A percentile compares a stretch with the other conserved stretches of the same genome.
These are phyloP conservation scores for Aureobasidium namibiae DNA, from an alignment of 2,329 filamentous ascomycete species.

Conservation along the genomic window DNA sequence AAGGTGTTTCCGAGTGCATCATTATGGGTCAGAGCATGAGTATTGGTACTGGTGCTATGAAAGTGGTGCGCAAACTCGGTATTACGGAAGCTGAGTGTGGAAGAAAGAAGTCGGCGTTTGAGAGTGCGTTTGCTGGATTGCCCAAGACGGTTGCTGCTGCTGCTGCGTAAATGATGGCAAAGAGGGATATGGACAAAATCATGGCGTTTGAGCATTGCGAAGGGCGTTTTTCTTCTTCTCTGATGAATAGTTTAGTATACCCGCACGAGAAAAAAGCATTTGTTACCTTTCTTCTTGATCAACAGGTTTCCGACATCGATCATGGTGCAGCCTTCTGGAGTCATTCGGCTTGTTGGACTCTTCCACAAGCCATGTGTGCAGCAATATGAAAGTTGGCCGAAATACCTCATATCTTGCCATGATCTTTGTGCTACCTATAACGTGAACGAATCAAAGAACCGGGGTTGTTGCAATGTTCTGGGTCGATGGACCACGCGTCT, in stretches of 20 bases:
- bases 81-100: constrained; percentile 48
- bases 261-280: background rate
- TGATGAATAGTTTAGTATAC: background rate
- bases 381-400: background rate
- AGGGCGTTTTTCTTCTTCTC: background rate
- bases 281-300: background rate
- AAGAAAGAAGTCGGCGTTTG: constrained; percentile 15
- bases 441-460: background rate
- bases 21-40: constrained; percentile 96
- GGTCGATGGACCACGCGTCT: background rate
- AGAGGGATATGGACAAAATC: background rate
- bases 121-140: constrained; percentile 9
- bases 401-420: background rate
- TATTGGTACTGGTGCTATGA: constrained; percentile 85
- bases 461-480: background rate
- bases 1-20: constrained; percentile 92
- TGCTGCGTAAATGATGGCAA: too few species aligned
- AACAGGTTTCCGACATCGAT: background rate
- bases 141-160: background rate
- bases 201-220: too few species aligned
- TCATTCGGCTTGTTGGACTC: background rate
- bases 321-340: background rate
- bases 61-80: constrained; percentile 71
- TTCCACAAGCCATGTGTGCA: background rate
- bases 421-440: background rate